Percentiles rank a stretch among this genome's conserved stretches.
These are phyloP conservation scores for Colletotrichum chlorophyti DNA, from an alignment of 2,329 filamentous ascomycete genomes.

Conservation along the genomic window DNA sequence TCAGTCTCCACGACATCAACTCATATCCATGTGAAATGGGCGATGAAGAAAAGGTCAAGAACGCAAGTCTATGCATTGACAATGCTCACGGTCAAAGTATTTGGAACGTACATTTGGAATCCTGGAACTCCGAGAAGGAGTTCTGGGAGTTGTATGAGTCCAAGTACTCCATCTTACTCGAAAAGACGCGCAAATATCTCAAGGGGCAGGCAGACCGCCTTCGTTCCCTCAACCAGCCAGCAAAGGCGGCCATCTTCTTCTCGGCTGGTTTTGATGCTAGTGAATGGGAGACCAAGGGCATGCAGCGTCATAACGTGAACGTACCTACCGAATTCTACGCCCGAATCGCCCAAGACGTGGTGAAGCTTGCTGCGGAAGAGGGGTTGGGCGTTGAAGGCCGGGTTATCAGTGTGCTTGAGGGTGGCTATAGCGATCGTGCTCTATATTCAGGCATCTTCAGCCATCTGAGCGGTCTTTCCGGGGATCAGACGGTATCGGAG, in stretches of 20 bases:
- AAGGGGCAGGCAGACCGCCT: constrained; percentile 73
- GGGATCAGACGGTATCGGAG: constrained; percentile 49
- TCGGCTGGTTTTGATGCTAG: constrained; percentile 97
- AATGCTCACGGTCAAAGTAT: constrained; percentile 92
- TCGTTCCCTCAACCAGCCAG: constrained; percentile 61
- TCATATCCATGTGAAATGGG: constrained; percentile 95
- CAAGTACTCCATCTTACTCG: constrained; percentile 77
- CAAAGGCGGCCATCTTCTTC: constrained; percentile 89
- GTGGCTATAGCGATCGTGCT: constrained; percentile 93
- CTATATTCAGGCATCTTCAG: constrained; percentile 87
- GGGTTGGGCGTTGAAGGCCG: constrained; percentile 80
- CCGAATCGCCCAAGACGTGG: constrained; percentile 84
- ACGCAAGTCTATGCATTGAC: constrained; percentile 92
- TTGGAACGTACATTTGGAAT: constrained; percentile 94
- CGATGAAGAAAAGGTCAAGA: constrained; percentile 92
- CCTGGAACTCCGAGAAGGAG: constrained; percentile 82
- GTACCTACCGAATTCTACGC: constrained; percentile 98
- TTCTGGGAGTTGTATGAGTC: constrained; percentile 90
- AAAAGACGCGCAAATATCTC: constrained; percentile 84
- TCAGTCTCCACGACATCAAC: constrained; percentile 97
- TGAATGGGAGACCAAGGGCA: constrained; percentile 88
- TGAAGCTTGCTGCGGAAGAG: constrained; percentile 81
- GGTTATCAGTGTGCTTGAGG: constrained; percentile 92
- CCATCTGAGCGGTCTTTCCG: constrained; percentile 83
- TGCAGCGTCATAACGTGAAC: constrained; percentile 96